Evolutionary conservation across 352 stramenopile genomes (phyloP).

Genomic region (Globisporangium solare): DNA sequence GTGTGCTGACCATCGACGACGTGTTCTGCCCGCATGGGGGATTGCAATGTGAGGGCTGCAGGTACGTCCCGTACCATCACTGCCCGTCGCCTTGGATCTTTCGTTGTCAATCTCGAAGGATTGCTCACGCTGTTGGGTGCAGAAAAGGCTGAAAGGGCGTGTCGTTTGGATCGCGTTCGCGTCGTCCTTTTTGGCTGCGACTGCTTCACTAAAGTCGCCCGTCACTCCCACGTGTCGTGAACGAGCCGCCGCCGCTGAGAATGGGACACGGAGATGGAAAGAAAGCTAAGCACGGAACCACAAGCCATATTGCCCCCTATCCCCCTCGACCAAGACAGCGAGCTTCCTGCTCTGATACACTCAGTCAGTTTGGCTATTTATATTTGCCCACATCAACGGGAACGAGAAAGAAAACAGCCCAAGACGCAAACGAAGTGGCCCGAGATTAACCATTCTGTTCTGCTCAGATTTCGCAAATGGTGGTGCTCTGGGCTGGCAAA

Average conservation of each 20-base stretch:
- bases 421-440: constrained; percentile 22
- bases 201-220: background rate
- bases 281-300: no score
- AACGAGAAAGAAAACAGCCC: constrained; percentile 2
- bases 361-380: background rate
- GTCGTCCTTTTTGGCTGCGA: background rate
- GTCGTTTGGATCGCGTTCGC: background rate
- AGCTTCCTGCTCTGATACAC: constrained; percentile 1
- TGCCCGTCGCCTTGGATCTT: constrained; percentile 18
- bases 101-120: background rate
- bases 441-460: no score
- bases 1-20: background rate
- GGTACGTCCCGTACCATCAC: constrained; percentile 34
- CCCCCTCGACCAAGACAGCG: background rate
- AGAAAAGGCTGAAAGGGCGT: background rate
- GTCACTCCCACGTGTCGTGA: background rate
- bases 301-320: background rate
- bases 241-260: background rate
- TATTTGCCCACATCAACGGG: background rate
- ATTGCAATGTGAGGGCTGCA: constrained; percentile 8
- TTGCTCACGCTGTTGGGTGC: constrained; percentile 1
- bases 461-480: no score
- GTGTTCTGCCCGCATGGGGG: background rate
- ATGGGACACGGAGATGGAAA: background rate
- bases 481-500: no score